A percentile compares a stretch with the other conserved stretches of the same genome.
Conservation (phyloP, 139 green algal genomes). For the Diplosphaera chodatii region DNA sequence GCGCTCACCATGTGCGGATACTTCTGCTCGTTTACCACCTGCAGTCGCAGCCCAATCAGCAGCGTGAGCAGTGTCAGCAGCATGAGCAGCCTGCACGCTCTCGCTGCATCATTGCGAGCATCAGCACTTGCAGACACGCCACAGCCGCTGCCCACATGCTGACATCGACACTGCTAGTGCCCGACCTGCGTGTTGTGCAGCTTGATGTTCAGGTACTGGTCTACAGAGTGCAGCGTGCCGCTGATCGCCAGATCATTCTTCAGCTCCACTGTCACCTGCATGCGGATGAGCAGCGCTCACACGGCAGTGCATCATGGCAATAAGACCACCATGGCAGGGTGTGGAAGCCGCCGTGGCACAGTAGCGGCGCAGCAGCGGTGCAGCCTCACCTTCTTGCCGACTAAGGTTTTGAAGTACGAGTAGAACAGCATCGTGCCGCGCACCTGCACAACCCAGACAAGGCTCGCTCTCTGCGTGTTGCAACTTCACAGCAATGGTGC, state of each 20-base stretch:
- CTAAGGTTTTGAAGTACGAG: constrained; percentile 90
- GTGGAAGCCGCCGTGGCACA: background rate
- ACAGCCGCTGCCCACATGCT: no score
- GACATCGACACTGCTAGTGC: no score
- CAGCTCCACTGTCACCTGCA: constrained; percentile 93
- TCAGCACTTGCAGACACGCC: no score
- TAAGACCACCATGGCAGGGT: background rate
- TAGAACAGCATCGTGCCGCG: constrained; percentile 76
- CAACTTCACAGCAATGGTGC: no score
- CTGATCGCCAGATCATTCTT: constrained; percentile 98
- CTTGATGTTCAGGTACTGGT: constrained; percentile 99
- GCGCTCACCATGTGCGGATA: constrained; percentile 91
- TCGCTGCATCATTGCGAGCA: no score
- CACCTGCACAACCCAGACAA: no score
- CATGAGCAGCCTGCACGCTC: no score
- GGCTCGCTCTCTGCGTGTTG: no score
- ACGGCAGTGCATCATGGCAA: background rate
- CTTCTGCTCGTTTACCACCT: constrained; percentile 83
- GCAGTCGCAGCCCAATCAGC: no score
- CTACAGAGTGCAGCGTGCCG: constrained; percentile 91
- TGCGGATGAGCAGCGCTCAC: no score
- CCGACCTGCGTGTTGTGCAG: constrained; percentile 81
- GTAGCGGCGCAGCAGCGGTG: background rate
- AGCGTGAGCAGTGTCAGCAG: no score
- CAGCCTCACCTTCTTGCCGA: constrained; percentile 73